These are phyloP conservation scores for Phyllosticta paracitricarpa DNA, from an alignment of 2,329 filamentous ascomycete genomes.

Conservation along the genomic window DNA sequence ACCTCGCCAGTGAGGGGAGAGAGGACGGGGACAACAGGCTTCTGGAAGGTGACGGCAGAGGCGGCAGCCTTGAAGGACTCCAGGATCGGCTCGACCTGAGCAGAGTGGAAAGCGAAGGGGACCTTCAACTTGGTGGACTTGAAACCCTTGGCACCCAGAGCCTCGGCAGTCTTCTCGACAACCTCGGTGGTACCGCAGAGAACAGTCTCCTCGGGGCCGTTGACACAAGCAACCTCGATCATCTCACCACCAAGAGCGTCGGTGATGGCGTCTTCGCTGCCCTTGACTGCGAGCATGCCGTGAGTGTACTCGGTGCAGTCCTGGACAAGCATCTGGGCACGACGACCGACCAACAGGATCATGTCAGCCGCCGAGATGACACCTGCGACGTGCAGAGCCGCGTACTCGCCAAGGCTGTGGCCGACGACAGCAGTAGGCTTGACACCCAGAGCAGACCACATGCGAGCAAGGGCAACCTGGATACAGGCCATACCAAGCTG, in stretches of 20 bases:
- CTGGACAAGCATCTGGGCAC: conserved; percentile 55
- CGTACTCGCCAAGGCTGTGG: conserved; percentile 62
- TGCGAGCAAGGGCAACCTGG: conserved; percentile 42
- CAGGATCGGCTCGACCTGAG: conserved; percentile 54
- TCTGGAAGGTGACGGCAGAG: conserved; percentile 44
- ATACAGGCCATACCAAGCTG: conserved; percentile 45
- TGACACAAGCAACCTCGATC: conserved; percentile 60
- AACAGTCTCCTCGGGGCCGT: conserved; percentile 65
- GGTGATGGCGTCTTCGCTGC: conserved; percentile 41
- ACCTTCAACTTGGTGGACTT: conserved; percentile 55
- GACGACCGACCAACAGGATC: conserved; percentile 59
- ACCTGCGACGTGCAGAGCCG: conserved; percentile 59
- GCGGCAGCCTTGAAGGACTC: conserved; percentile 49
- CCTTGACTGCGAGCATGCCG: conserved; percentile 53
- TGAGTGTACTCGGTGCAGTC: conserved; percentile 59
- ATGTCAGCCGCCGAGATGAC: conserved; percentile 62
- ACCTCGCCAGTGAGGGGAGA: conserved; percentile 57
- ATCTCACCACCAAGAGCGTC: conserved; percentile 42
- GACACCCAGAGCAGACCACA: conserved; percentile 46
- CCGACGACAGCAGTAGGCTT: conserved; percentile 44
- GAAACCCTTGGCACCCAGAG: conserved; percentile 43
- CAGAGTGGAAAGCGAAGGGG: conserved; percentile 58
- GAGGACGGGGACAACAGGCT: conserved; percentile 52
- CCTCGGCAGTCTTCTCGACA: conserved; percentile 43
- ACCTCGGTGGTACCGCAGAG: conserved; percentile 54